Percentiles rank a stretch among this genome's conserved stretches.
These are phyloP conservation scores for Fusarium virguliforme DNA, from an alignment of 2,329 filamentous ascomycete species.

Conservation along the genomic window DNA sequence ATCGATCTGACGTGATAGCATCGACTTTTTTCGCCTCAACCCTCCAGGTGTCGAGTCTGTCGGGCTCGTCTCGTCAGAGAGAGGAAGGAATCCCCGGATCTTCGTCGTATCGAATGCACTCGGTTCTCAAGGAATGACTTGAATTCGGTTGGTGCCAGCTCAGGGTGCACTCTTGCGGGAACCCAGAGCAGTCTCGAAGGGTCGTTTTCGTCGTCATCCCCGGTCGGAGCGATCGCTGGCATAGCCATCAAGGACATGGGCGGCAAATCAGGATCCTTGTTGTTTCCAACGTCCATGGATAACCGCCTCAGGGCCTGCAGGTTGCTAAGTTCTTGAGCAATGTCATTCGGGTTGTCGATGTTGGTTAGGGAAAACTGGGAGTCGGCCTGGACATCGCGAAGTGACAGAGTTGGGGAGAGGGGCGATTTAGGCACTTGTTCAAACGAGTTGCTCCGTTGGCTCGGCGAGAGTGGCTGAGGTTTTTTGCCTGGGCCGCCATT, in stretches of 20 bases:
- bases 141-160: constrained; percentile 95
- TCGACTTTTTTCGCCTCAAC: constrained; percentile 90
- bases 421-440: constrained; percentile 63
- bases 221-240: constrained; percentile 79
- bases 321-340: constrained; percentile 93
- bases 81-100: constrained; percentile 81
- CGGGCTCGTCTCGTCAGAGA: constrained; percentile 70
- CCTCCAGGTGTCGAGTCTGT: constrained; percentile 73
- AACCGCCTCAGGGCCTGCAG: constrained; percentile 90
- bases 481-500: constrained; percentile 59
- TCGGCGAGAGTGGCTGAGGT: constrained; percentile 61
- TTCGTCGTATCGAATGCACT: constrained; percentile 88
- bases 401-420: constrained; percentile 68
- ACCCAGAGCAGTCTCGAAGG: constrained; percentile 95
- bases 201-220: constrained; percentile 87
- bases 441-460: constrained; percentile 60
- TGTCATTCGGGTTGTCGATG: constrained; percentile 89
- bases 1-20: constrained; percentile 93
- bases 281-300: constrained; percentile 92
- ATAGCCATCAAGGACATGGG: constrained; percentile 78
- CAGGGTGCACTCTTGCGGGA: constrained; percentile 92
- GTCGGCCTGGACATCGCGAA: constrained; percentile 71
- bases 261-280: constrained; percentile 81
- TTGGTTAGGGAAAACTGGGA: constrained; percentile 86
- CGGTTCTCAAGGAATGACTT: constrained; percentile 96